Evolutionary conservation across 2,329 filamentous ascomycete genomes (phyloP), one percentile per base, ranked within the genome.

Genomic region (Fusarium temperatum): DNA sequence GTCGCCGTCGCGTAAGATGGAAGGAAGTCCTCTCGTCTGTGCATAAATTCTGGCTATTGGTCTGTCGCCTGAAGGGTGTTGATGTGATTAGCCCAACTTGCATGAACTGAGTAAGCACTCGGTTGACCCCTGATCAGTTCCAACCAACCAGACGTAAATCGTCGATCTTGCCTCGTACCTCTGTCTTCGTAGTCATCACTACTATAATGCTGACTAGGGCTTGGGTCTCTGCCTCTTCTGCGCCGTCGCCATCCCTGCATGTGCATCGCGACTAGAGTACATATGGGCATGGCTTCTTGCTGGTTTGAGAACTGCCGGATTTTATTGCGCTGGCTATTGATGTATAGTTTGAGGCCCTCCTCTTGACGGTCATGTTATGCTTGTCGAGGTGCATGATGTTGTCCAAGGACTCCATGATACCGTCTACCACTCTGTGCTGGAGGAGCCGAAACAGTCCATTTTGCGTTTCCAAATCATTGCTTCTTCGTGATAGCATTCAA

Each of bases 201-300:
- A 6, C n/a, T 42, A 11, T 3, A 44, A 24, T 24, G n/a, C n/a
- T 2, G 5, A 12, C 1, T 12, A 44, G 41, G 10, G 41, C 41
- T 18, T 44, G 10, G 15, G n/a, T 18, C 15, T 44, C n/a, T 44
- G 41, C 6, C 14, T 35, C 32, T 35, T 35, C 15, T 41, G 20
- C 20, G 13, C 20, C 13, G 10, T 44, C 0, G 10, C n/a, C 5
- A 8, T 5, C 6, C 0, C 42, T 44, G 0, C 15, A 1, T 24
- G 15, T 44, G 10, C 15, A 24, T 44, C 42, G 0, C 2, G n/a
- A 18, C 0, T 44, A 1, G 11, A 1, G 1, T 24, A 18, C 2
- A 13, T 0, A 44, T 18, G n/a, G 42, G 10, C 15, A 44, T 8
- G 1, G 10, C n/a, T 24, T 8, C 42, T 18, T 44, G 41, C 41